Base-by-base conservation (phyloP, 129 eudicot species). In the Glebionis coronaria region DNA sequence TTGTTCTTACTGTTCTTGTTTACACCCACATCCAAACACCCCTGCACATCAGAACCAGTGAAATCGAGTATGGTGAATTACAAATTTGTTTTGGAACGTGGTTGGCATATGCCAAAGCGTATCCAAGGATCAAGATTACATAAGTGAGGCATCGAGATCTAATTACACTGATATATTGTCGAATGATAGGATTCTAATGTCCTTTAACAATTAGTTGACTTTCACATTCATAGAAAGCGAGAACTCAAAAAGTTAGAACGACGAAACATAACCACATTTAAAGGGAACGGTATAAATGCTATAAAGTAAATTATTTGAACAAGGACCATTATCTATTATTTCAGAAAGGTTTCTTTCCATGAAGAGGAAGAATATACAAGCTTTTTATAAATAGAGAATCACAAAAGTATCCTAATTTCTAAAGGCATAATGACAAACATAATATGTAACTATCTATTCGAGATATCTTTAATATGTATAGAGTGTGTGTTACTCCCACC, bases 311-410 rank as follows among this genome's bases (percentile, higher is more conserved):
- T 54, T 0, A 35, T 68, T 54, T 31, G 3, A 40, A 54, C 53
- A 40, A 54, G 73, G 73, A 68, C 73, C 52, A 40, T 68, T 9
- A 35, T 49, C 35, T 29, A 67, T 67, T 50, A 55, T 13, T 21
- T 63, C 51, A 42, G 19, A 3, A 0, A 28, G 8, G 9, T 4
- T 68, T 38, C 38, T 54, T 35, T 54, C 20, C 8, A 38, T 51
- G 73, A 16, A 54, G 42, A 35, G 42, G 42, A 35, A 35, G 42
- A 35, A 35, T 35, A 35, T 35, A 8, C 42, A 35, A 6, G 8
- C 42, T 35, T 35, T 35, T 53, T 52, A 25, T 11, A 27, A 12
- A 46, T 27, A 29, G 27, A 42, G 50, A 52, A 68, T 53, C 8
- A 54, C 16, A 68, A 52, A 12, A 35, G 8, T 68, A 15, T 63